These are phyloP conservation scores for Leccinum griseonigrum DNA, from an alignment of 1,284 basidiomycete genomes.

Conservation along the genomic window DNA sequence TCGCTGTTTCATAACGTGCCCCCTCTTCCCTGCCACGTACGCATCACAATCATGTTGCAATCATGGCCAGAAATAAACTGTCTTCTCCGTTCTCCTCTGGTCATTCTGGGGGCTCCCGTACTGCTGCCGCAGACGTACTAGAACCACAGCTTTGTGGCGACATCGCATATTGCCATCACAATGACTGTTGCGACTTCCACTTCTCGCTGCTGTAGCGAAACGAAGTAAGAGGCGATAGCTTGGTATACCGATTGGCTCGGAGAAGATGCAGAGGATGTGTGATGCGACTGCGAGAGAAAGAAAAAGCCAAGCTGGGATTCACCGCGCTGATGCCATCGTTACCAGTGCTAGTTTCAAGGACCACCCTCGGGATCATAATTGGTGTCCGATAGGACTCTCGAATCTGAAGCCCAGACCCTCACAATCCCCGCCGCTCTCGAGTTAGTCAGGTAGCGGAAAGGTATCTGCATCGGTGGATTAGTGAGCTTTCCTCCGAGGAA, in stretches of 20 bases:
- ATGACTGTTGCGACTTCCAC: background rate
- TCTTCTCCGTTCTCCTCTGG: background rate
- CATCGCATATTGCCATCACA: background rate
- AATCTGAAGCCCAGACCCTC: background rate
- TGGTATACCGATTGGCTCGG: background rate
- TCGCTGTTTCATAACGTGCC: background rate
- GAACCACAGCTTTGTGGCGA: background rate
- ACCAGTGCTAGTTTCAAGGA: background rate
- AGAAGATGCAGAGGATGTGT: background rate
- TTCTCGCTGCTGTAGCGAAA: background rate
- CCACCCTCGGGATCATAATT: slow-evolving; percentile 1
- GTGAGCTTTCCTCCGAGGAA: background rate
- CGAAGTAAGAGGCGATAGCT: background rate
- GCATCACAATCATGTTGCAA: slow-evolving; percentile 1
- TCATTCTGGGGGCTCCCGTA: background rate
- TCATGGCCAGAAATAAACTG: background rate
- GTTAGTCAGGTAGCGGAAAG: background rate
- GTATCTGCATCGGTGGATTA: background rate
- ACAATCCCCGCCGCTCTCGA: background rate
- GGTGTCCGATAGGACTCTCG: background rate
- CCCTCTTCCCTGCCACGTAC: slow-evolving; percentile 2
- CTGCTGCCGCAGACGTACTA: background rate
- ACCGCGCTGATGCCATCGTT: slow-evolving; percentile 8
- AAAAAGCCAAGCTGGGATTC: background rate
- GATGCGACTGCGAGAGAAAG: background rate